A percentile compares a stretch with the other conserved stretches of the same genome.
Conservation (phyloP, 2,329 filamentous ascomycete species). For the Penicillium thymicola region DNA sequence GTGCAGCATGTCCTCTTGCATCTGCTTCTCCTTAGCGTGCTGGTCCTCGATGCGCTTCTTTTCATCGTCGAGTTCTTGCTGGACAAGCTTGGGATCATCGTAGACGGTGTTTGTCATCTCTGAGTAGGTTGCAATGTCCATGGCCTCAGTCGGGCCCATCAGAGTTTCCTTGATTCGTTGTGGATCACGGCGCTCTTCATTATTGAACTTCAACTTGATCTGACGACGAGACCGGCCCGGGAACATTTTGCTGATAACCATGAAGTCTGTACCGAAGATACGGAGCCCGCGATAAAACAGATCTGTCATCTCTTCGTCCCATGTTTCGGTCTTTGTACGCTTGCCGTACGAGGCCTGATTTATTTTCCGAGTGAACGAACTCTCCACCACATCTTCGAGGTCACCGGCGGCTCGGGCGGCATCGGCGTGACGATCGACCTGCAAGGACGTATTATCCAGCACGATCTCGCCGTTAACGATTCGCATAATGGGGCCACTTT, state of each 20-base stretch:
- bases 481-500: slow-evolving; percentile 48
- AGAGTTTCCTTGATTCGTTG: slow-evolving; percentile 53
- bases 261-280: slow-evolving; percentile 65
- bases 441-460: slow-evolving; percentile 50
- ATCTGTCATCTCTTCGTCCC: slow-evolving; percentile 58
- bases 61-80: slow-evolving; percentile 44
- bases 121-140: slow-evolving; percentile 45
- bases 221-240: slow-evolving; percentile 57
- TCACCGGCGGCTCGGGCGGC: slow-evolving; percentile 48
- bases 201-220: slow-evolving; percentile 62
- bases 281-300: slow-evolving; percentile 60
- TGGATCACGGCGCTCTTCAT: slow-evolving; percentile 58
- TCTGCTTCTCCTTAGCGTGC: slow-evolving; percentile 44
- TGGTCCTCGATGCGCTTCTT: slow-evolving; percentile 47
- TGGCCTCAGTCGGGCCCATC: slow-evolving; percentile 42
- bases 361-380: slow-evolving; percentile 46
- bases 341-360: slow-evolving; percentile 48
- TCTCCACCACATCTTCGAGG: slow-evolving; percentile 46
- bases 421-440: slow-evolving; percentile 56
- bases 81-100: slow-evolving; percentile 40
- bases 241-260: slow-evolving; percentile 62
- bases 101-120: slow-evolving; percentile 46
- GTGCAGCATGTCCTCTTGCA: slow-evolving; percentile 43
- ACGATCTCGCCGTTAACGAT: slow-evolving; percentile 59
- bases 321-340: slow-evolving; percentile 52